Evolutionary conservation across 1,139 yeast genomes (phyloP).

Genomic region (Yamadazyma diospyri): DNA sequence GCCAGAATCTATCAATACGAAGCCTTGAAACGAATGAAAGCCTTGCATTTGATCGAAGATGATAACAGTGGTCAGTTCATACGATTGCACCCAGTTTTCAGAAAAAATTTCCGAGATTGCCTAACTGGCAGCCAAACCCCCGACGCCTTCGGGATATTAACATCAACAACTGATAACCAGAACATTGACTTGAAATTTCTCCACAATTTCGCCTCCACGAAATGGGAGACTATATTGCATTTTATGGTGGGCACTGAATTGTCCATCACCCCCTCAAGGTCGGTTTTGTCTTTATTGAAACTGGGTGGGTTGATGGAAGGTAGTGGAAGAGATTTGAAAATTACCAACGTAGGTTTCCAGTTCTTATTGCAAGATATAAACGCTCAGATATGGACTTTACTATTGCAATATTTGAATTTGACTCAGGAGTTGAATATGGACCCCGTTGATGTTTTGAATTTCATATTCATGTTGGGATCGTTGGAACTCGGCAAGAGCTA

Average conservation of each 20-base stretch:
- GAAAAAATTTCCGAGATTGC: constrained; percentile 74
- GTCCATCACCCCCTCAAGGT: constrained; percentile 60
- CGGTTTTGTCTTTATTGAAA: constrained; percentile 59
- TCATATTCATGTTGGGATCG: constrained; percentile 89
- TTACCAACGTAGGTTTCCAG: constrained; percentile 92
- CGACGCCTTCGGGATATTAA: constrained; percentile 44
- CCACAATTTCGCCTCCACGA: constrained; percentile 75
- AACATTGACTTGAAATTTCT: constrained; percentile 61
- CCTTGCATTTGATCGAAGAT: constrained; percentile 74
- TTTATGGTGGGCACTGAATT: constrained; percentile 94
- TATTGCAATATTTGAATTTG: constrained; percentile 81
- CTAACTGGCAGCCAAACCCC: constrained; percentile 69
- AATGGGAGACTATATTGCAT: constrained; percentile 95
- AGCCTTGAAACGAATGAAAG: constrained; percentile 71
- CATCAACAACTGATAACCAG: constrained; percentile 32
- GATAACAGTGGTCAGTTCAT: constrained; percentile 51
- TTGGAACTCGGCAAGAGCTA: constrained; percentile 88
- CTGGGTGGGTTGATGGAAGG: constrained; percentile 88
- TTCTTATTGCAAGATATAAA: constrained; percentile 87
- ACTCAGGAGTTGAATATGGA: constrained; percentile 87
- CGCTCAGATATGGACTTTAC: constrained; percentile 91
- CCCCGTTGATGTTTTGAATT: constrained; percentile 92
- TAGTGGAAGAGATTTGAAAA: constrained; percentile 44
- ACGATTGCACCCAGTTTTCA: constrained; percentile 68
- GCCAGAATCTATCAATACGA: constrained; percentile 61